Percentiles rank a stretch among this genome's conserved stretches.
Conservation (phyloP, 345 rosid species). For the Eutrema heterophyllum region DNA sequence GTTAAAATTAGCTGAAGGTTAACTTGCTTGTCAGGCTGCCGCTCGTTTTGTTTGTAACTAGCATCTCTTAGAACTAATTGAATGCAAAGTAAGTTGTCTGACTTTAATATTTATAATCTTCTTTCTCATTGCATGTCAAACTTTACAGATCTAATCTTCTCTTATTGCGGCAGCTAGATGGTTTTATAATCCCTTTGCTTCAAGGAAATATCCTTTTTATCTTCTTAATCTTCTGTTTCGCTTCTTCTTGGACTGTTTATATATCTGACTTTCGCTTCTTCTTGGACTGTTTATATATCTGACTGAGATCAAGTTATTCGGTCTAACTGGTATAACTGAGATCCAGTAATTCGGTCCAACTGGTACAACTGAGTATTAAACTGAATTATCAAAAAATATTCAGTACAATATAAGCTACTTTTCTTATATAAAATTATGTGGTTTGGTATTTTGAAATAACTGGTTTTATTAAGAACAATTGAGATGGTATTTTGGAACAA, state of each 20-base stretch:
- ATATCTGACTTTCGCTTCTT: too few relatives aligned
- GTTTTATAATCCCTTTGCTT: constrained; percentile 66
- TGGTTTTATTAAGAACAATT: too few relatives aligned
- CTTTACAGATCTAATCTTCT: not conserved
- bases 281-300: too few relatives aligned
- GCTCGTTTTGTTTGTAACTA: constrained; percentile 93
- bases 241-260: constrained; percentile 9
- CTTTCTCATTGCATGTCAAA: constrained; percentile 13
- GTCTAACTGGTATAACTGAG: too few relatives aligned
- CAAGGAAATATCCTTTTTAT: constrained; percentile 97
- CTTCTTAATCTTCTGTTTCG: constrained; percentile 8
- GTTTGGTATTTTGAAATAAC: too few relatives aligned
- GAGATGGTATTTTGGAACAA: too few relatives aligned
- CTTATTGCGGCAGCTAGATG: constrained; percentile 69
- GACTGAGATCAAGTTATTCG: too few relatives aligned
- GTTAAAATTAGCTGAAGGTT: constrained; percentile 16
- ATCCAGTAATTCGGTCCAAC: too few relatives aligned
- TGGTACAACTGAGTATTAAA: too few relatives aligned
- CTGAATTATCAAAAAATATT: too few relatives aligned
- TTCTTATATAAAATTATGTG: too few relatives aligned
- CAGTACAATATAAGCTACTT: too few relatives aligned
- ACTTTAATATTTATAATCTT: not conserved
- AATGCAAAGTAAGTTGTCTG: constrained; percentile 58
- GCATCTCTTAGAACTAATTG: constrained; percentile 80
- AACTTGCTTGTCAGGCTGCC: constrained; percentile 66